Percentiles rank a stretch among this genome's conserved stretches.
Evolutionary conservation across 805 yeast species (phyloP).

Genomic region (Starmerella lactis-condensi): DNA sequence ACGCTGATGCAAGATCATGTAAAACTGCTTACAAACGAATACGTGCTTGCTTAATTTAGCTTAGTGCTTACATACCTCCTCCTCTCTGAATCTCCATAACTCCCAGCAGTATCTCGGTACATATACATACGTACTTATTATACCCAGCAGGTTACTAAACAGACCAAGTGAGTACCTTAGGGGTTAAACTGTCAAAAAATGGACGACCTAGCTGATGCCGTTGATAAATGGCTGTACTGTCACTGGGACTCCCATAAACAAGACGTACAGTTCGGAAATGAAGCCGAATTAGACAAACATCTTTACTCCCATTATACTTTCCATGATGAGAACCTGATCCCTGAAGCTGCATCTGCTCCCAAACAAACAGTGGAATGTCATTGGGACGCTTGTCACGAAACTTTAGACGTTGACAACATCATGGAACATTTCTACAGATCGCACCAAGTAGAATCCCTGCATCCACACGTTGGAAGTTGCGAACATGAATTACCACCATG

Average conservation of each 20-base stretch:
- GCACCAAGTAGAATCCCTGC: slow-evolving; percentile 18
- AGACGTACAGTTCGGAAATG: slow-evolving; percentile 17
- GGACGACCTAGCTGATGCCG: slow-evolving; percentile 3
- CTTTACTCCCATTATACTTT: slow-evolving; percentile 13
- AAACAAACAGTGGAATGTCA: slow-evolving; percentile 19
- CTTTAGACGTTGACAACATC: slow-evolving; percentile 17
- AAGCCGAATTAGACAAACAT: slow-evolving; percentile 19
- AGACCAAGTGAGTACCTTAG: background rate
- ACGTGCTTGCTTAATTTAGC: background rate
- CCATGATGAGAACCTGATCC: background rate
- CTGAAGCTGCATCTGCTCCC: background rate
- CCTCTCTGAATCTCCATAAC: background rate
- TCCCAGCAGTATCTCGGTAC: background rate
- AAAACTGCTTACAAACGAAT: background rate
- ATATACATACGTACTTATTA: background rate
- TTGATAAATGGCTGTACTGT: slow-evolving; percentile 17
- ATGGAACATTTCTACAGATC: slow-evolving; percentile 15
- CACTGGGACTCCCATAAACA: slow-evolving; percentile 24
- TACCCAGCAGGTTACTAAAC: slow-evolving; percentile 3
- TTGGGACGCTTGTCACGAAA: slow-evolving; percentile 26
- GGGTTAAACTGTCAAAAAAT: slow-evolving; percentile 1
- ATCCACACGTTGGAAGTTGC: slow-evolving; percentile 15
- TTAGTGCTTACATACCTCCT: background rate
- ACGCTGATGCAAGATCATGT: no score
- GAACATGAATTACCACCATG: background rate